Evolutionary conservation across 2,329 filamentous ascomycete species (phyloP).

Genomic region (Drechslerella stenobrocha): DNA sequence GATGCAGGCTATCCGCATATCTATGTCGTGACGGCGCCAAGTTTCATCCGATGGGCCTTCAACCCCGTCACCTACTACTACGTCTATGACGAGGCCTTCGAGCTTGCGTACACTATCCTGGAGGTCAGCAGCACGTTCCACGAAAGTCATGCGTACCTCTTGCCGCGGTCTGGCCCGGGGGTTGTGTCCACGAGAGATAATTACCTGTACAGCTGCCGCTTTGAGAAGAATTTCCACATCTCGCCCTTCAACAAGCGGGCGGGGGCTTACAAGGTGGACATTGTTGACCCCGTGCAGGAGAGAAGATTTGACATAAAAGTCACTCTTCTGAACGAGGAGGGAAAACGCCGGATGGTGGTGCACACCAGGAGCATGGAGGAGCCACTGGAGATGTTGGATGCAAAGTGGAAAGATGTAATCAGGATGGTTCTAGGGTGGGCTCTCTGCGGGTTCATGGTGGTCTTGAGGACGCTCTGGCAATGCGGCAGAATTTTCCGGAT

Average conservation of each 20-base stretch:
- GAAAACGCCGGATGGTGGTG: slow-evolving; percentile 51
- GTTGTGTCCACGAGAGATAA: slow-evolving; percentile 21
- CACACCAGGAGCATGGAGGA: slow-evolving; percentile 49
- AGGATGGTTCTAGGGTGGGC: slow-evolving; percentile 50
- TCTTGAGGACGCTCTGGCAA: slow-evolving; percentile 51
- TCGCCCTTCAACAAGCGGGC: slow-evolving; percentile 69
- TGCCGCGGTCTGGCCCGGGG: slow-evolving; percentile 57
- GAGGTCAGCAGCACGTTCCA: slow-evolving; percentile 79
- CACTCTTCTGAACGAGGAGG: slow-evolving; percentile 48
- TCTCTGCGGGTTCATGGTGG: slow-evolving; percentile 49
- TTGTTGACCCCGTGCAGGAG: slow-evolving; percentile 57
- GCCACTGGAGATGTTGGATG: slow-evolving; percentile 49
- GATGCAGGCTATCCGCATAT: slow-evolving; percentile 67
- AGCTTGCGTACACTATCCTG: slow-evolving; percentile 67
- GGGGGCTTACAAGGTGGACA: slow-evolving; percentile 59
- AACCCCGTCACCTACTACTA: slow-evolving; percentile 82
- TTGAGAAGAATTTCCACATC: slow-evolving; percentile 72
- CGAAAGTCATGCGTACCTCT: slow-evolving; percentile 69
- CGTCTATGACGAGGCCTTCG: slow-evolving; percentile 64
- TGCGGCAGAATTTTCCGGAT: slow-evolving; percentile 50
- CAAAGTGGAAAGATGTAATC: slow-evolving; percentile 45
- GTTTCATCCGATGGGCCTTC: slow-evolving; percentile 71
- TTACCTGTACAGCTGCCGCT: slow-evolving; percentile 44
- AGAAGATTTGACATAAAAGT: slow-evolving; percentile 52
- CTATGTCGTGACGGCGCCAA: slow-evolving; percentile 71